Conservation (phyloP, 371 early-diverging fungal species). For the Mucor velutinosus region DNA sequence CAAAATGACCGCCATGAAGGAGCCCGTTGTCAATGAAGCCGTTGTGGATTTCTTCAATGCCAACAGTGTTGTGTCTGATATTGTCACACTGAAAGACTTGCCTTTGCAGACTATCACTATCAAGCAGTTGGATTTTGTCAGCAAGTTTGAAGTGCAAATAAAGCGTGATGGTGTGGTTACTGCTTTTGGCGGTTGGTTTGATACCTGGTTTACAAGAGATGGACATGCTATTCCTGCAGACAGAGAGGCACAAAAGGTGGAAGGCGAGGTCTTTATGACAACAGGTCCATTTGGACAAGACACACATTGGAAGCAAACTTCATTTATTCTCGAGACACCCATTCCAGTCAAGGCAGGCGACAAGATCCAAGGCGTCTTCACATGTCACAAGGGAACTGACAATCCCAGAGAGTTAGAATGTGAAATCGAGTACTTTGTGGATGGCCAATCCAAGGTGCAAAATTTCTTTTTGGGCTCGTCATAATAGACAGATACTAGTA, state of each 20-base stretch:
- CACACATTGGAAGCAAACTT: conserved; percentile 76
- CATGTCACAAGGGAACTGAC: conserved; percentile 53
- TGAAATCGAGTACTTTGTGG: conserved; percentile 53
- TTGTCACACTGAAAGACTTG: conserved; percentile 71
- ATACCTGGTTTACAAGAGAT: conserved; percentile 80
- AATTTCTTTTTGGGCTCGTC: conserved; percentile 25
- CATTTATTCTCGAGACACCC: conserved; percentile 56
- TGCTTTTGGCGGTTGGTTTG: conserved; percentile 85
- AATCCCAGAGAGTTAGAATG: conserved; percentile 68
- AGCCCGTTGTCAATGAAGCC: conserved; percentile 58
- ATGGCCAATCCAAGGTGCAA: conserved; percentile 32
- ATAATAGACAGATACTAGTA: not conserved
- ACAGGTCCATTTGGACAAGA: conserved; percentile 73
- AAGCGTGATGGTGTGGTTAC: conserved; percentile 65
- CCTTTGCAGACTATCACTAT: conserved; percentile 61
- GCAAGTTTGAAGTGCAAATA: conserved; percentile 63
- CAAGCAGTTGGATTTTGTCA: conserved; percentile 53
- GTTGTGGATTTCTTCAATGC: conserved; percentile 70
- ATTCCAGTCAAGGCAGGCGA: conserved; percentile 48
- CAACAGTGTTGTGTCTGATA: conserved; percentile 68
- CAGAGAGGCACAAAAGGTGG: conserved; percentile 35
- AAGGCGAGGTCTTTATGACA: conserved; percentile 55
- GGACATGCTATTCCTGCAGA: conserved; percentile 51
- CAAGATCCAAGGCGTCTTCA: conserved; percentile 55
- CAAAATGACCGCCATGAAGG: conserved; percentile 84